A percentile compares a stretch with the other conserved stretches of the same genome.
Conservation (phyloP, 148 eudicot genomes). For the Chenopodium quinoa region DNA sequence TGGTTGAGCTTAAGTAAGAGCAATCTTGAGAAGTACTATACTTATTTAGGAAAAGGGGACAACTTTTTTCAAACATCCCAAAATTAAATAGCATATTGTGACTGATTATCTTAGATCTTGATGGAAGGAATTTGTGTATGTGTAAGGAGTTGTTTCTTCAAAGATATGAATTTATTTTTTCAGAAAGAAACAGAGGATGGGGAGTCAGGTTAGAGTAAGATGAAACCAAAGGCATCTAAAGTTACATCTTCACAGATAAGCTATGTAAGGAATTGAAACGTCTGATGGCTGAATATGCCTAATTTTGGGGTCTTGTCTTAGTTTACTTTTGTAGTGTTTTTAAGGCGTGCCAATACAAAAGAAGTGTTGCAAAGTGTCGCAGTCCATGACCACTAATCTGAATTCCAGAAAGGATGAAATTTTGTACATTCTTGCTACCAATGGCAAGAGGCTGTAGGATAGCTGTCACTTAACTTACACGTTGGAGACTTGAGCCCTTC, state of each 20-base stretch:
- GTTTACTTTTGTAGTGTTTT: not conserved
- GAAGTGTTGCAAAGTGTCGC: not conserved
- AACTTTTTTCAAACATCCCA: not conserved
- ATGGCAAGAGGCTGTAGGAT: slow-evolving; percentile 1
- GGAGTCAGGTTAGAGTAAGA: not conserved
- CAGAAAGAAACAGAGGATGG: not conserved
- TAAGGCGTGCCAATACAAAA: not conserved
- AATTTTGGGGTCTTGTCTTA: not conserved
- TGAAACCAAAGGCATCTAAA: not conserved
- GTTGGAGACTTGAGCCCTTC: not conserved
- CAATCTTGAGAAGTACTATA: not conserved
- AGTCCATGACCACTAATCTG: not conserved
- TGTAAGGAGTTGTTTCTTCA: not conserved
- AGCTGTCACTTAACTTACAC: slow-evolving; percentile 7
- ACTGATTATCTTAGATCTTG: not conserved
- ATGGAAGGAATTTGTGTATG: not conserved
- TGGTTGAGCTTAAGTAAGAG: not conserved
- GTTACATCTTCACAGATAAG: too few species aligned
- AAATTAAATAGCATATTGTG: not conserved
- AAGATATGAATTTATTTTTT: too few species aligned
- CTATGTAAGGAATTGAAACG: too few species aligned
- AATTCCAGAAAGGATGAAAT: not conserved
- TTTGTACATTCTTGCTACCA: not conserved
- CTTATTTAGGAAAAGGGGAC: not conserved
- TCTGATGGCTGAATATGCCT: not conserved